Evolutionary conservation across 345 rosid species (phyloP).

Genomic region (Microcos paniculata): DNA sequence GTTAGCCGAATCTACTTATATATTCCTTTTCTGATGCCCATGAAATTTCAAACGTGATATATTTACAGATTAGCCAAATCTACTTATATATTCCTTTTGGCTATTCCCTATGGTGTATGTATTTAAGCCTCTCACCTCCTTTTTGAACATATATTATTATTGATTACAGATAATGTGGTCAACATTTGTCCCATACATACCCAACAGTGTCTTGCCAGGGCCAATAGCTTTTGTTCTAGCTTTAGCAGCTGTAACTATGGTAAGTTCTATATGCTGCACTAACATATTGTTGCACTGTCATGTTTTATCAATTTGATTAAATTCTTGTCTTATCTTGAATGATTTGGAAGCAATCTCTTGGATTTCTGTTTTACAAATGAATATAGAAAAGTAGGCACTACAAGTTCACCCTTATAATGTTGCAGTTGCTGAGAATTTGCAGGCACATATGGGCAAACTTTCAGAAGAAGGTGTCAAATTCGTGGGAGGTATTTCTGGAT

Average conservation of each 20-base stretch:
- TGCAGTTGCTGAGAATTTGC: slow-evolving; percentile 40
- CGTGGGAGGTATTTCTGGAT: slow-evolving; percentile 73
- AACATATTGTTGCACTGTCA: neutral
- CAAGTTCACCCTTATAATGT: slow-evolving; percentile 20
- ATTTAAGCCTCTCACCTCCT: slow-evolving; percentile 6
- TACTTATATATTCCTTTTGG: neutral
- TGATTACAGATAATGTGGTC: slow-evolving; percentile 83
- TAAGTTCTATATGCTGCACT: slow-evolving; percentile 33
- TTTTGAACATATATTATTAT: slow-evolving; percentile 3
- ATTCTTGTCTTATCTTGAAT: neutral
- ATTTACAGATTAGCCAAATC: neutral
- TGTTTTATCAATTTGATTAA: neutral
- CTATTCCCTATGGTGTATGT: neutral
- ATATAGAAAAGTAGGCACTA: slow-evolving; percentile 2
- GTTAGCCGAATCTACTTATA: neutral
- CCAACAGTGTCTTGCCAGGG: slow-evolving; percentile 69
- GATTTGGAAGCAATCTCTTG: neutral
- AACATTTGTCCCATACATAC: slow-evolving; percentile 79
- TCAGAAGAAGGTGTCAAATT: slow-evolving; percentile 63
- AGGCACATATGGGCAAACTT: slow-evolving; percentile 79
- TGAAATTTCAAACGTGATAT: neutral
- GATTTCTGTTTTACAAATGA: neutral
- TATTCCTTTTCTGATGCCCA: neutral
- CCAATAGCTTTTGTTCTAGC: slow-evolving; percentile 53
- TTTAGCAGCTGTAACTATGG: slow-evolving; percentile 72